Evolutionary conservation across 1,284 basidiomycete species (phyloP).

Genomic region (Leccinum solheimii): DNA sequence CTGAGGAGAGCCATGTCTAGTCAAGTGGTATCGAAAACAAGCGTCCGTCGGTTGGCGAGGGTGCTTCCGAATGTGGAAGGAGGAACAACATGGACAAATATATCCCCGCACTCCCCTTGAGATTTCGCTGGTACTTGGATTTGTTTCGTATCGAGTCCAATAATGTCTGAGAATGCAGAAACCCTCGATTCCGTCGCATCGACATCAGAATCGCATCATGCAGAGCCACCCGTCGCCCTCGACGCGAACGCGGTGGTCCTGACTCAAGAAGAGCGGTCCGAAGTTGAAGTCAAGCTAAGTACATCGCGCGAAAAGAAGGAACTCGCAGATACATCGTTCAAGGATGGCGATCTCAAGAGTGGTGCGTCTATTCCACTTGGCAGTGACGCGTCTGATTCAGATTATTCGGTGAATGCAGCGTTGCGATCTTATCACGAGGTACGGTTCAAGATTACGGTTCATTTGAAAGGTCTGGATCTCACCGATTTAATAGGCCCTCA

Average conservation of each 20-base stretch:
- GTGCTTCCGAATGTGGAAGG: slow-evolving; percentile 14
- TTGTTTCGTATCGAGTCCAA: neutral
- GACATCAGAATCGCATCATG: neutral
- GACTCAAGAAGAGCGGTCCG: slow-evolving; percentile 28
- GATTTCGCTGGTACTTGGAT: neutral
- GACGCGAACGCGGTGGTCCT: slow-evolving; percentile 25
- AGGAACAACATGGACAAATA: slow-evolving; percentile 30
- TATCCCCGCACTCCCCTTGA: neutral
- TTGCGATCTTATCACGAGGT: slow-evolving; percentile 69
- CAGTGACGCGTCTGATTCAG: slow-evolving; percentile 10
- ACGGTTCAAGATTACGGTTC: slow-evolving; percentile 2
- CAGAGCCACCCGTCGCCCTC: slow-evolving; percentile 8
- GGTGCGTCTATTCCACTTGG: slow-evolving; percentile 45
- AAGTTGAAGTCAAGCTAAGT: slow-evolving; percentile 50
- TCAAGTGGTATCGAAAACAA: neutral
- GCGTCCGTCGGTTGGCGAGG: neutral
- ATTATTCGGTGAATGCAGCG: slow-evolving; percentile 42
- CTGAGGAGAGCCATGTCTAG: slow-evolving; percentile 64
- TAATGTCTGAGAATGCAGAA: slow-evolving; percentile 18
- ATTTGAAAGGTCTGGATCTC: slow-evolving; percentile 1
- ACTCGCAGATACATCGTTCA: slow-evolving; percentile 74
- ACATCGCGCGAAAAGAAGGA: slow-evolving; percentile 71
- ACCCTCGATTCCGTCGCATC: neutral
- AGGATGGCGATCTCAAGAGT: slow-evolving; percentile 56
- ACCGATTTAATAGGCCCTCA: slow-evolving; percentile 48